phyloP scores from a whole-genome alignment of 1,284 basidiomycete genomes.

The Phellinidium pouzarii region DNA sequence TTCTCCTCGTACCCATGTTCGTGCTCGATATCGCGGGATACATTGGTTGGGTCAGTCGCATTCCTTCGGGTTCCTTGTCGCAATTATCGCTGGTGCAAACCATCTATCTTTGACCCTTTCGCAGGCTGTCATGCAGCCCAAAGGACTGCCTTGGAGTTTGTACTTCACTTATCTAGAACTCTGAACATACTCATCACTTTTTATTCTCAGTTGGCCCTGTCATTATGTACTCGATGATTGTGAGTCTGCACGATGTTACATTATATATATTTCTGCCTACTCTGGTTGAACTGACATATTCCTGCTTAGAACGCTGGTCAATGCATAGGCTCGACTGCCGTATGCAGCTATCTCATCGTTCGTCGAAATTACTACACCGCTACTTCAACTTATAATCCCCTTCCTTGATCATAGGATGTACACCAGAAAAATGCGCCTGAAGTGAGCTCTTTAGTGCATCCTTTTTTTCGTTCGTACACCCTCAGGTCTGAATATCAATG shows the following conservation, averaged over 20 bases:
- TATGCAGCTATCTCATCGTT: conserved; percentile 10
- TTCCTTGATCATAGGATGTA: not conserved
- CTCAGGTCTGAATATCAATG: conserved; percentile 7
- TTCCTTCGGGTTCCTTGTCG: not conserved
- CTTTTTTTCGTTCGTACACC: not conserved
- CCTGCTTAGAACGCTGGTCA: conserved; percentile 16
- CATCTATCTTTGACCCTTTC: not conserved
- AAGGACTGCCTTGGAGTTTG: conserved; percentile 18
- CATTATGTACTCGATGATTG: conserved; percentile 21
- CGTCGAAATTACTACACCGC: not conserved
- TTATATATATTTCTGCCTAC: not conserved
- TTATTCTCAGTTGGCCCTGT: conserved; percentile 18
- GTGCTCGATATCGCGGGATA: conserved; percentile 37
- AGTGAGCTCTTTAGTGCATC: not conserved
- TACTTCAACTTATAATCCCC: not conserved
- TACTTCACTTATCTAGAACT: not conserved
- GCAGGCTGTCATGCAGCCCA: conserved; percentile 16
- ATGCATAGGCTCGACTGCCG: conserved; percentile 18
- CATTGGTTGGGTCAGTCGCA: conserved; percentile 36
- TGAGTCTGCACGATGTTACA: not conserved
- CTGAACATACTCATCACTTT: not conserved
- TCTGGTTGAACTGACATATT: not conserved
- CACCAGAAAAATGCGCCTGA: conserved; percentile 9
- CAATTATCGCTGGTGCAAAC: not conserved
- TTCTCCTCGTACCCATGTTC: conserved; percentile 37